phyloP scores from a whole-genome alignment of 495 filamentous ascomycete genomes.

The Emericellopsis terricola region DNA sequence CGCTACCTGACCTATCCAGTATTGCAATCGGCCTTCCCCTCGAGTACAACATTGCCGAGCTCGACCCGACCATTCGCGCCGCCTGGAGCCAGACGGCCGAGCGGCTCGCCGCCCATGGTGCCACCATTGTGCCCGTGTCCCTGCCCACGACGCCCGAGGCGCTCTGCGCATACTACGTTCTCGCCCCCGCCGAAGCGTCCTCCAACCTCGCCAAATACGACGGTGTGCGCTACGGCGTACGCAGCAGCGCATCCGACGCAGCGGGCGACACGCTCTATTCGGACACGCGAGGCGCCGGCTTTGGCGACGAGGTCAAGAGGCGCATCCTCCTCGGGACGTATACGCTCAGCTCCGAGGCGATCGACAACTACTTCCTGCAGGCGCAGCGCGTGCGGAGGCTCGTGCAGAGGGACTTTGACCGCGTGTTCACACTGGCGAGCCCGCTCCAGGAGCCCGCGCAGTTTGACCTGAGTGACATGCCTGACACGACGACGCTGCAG shows the following conservation, averaged over 20 bases:
- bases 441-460: constrained; percentile 33
- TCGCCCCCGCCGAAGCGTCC: constrained; percentile 87
- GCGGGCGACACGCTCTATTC: constrained; percentile 47
- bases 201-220: constrained; percentile 98
- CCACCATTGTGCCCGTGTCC: constrained; percentile 56
- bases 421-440: constrained; percentile 50
- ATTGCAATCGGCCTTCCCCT: constrained; percentile 53
- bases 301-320: constrained; percentile 71
- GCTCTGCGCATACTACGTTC: constrained; percentile 82
- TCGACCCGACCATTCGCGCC: constrained; percentile 42
- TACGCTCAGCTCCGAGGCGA: constrained; percentile 73
- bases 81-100: constrained; percentile 48
- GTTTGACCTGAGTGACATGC: constrained; percentile 27
- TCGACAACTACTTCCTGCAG: constrained; percentile 92
- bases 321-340: constrained; percentile 84
- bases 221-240: constrained; percentile 71
- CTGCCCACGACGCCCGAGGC: constrained; percentile 72
- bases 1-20: constrained; percentile 12
- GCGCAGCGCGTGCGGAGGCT: constrained; percentile 76
- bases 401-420: constrained; percentile 71
- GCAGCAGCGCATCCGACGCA: constrained; percentile 18
- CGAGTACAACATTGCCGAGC: constrained; percentile 78
- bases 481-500: constrained; percentile 19
- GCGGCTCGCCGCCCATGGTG: constrained; percentile 36
- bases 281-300: constrained; percentile 46